phyloP scores from a whole-genome alignment of 2,329 filamentous ascomycete genomes.

The Aspergillus caelatus region DNA sequence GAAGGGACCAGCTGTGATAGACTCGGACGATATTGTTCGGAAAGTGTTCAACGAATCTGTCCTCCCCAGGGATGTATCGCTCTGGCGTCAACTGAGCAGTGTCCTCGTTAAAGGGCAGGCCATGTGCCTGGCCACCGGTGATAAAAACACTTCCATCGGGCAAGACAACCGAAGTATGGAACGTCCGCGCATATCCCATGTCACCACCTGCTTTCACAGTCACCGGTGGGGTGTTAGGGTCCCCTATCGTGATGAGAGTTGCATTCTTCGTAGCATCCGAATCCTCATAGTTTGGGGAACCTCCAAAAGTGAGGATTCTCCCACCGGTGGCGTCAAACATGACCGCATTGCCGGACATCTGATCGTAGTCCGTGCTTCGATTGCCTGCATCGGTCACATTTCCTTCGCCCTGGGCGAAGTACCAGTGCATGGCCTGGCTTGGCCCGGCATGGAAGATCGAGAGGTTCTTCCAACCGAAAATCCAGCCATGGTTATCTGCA shows the following conservation, averaged over 20 bases:
- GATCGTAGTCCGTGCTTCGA: conserved; percentile 1
- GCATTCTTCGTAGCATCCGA: conserved; percentile 1
- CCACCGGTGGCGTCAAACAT: conserved; percentile 7
- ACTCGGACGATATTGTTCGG: conserved; percentile 24
- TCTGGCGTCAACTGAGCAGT: conserved; percentile 48
- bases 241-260: conserved; percentile 6
- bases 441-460: conserved; percentile 11
- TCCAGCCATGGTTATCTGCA: conserved; percentile 12
- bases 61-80: conserved; percentile 49
- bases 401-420: neutral
- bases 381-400: neutral
- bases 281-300: conserved; percentile 8
- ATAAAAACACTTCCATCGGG: conserved; percentile 54
- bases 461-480: conserved; percentile 12
- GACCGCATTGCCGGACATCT: conserved; percentile 11
- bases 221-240: neutral
- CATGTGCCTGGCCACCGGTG: conserved; percentile 49
- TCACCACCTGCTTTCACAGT: conserved; percentile 45
- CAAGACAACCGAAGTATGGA: conserved; percentile 51
- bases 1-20: conserved; percentile 53
- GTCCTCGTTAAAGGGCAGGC: conserved; percentile 50
- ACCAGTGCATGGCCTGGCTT: conserved; percentile 13
- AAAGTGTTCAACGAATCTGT: conserved; percentile 38
- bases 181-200: conserved; percentile 47
- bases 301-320: conserved; percentile 8